Evolutionary conservation across 192 early-diverging fungal species (phyloP).

Genomic region (Rhizophagus prolifer): DNA sequence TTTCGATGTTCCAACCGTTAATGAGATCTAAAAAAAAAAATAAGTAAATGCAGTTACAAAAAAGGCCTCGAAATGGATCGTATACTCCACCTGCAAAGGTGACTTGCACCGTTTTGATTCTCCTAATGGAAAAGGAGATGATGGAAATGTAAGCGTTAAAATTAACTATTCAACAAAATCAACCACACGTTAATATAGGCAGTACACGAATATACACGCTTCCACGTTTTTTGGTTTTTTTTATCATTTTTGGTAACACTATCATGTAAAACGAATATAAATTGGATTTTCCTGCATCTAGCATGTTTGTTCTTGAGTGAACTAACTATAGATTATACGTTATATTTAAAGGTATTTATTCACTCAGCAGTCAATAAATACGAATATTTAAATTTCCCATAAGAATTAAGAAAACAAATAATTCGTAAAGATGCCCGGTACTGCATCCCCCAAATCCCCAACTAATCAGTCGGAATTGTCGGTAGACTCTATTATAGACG

Average conservation of each 20-base stretch:
- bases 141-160: neutral
- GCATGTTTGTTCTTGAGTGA: neutral
- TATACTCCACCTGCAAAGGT: conserved; percentile 18
- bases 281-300: neutral
- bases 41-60: neutral
- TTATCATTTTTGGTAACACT: neutral
- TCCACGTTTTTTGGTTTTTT: neutral
- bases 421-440: neutral
- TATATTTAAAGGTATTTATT: no score
- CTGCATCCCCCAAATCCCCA: neutral
- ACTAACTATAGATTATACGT: no score
- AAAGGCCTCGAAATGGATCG: neutral
- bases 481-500: neutral
- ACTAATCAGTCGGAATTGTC: neutral
- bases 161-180: neutral
- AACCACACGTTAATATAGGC: neutral
- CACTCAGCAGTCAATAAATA: neutral
- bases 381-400: no score
- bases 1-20: neutral
- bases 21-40: neutral
- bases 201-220: neutral
- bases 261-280: neutral
- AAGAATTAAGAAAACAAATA: no score
- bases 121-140: neutral
- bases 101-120: conserved; percentile 14